Evolutionary conservation across 2,329 filamentous ascomycete genomes (phyloP).

Genomic region (Arthroderma uncinatum): DNA sequence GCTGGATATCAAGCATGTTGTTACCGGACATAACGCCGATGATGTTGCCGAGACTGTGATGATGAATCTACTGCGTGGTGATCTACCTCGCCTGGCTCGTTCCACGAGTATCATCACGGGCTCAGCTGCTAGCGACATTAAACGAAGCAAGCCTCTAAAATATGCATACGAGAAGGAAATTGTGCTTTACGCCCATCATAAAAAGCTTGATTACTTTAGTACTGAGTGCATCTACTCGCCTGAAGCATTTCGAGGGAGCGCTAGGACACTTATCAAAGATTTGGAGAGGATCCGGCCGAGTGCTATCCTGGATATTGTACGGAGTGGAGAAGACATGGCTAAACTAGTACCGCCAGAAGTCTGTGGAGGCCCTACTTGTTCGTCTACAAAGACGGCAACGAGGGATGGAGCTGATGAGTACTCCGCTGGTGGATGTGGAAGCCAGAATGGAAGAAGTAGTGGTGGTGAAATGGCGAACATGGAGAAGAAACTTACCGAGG

Average conservation of each 20-base stretch:
- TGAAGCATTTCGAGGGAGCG: slow-evolving; percentile 89
- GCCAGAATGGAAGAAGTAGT: slow-evolving; percentile 51
- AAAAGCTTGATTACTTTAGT: slow-evolving; percentile 93
- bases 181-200: slow-evolving; percentile 92
- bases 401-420: slow-evolving; percentile 43
- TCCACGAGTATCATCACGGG: slow-evolving; percentile 84
- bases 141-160: slow-evolving; percentile 91
- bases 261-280: slow-evolving; percentile 85
- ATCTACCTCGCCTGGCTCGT: slow-evolving; percentile 73
- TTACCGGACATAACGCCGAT: slow-evolving; percentile 95
- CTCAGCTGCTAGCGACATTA: slow-evolving; percentile 69
- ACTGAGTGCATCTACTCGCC: slow-evolving; percentile 98
- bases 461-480: slow-evolving; percentile 73
- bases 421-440: slow-evolving; percentile 61
- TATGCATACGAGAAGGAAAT: slow-evolving; percentile 99
- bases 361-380: slow-evolving; percentile 23
- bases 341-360: slow-evolving; percentile 59
- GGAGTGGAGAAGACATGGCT: slow-evolving; percentile 93
- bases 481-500: slow-evolving; percentile 59
- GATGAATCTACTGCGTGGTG: slow-evolving; percentile 90
- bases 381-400: slow-evolving; percentile 21
- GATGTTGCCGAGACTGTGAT: slow-evolving; percentile 94
- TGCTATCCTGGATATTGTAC: slow-evolving; percentile 86
- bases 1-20: slow-evolving; percentile 79
- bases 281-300: slow-evolving; percentile 86